These are phyloP conservation scores for Tephrocybe sp. DNA, from an alignment of 768 basidiomycete genomes.

Conservation along the genomic window DNA sequence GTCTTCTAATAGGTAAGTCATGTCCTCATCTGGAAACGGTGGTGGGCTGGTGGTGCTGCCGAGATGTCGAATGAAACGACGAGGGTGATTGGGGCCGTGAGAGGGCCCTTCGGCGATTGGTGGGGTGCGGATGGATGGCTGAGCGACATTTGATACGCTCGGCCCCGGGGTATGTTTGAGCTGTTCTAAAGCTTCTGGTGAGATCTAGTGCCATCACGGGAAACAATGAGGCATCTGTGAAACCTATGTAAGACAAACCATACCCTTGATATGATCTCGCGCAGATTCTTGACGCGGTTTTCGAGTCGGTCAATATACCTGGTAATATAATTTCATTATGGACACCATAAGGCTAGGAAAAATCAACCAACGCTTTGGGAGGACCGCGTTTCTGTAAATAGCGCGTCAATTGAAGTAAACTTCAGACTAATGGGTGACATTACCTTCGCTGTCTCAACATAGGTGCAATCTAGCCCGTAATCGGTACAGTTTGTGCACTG, in stretches of 20 bases:
- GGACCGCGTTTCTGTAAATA: constrained; percentile 49
- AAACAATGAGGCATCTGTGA: not conserved
- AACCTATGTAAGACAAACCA: not conserved
- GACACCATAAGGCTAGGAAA: not conserved
- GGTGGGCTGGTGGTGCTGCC: not conserved
- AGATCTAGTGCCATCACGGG: constrained; percentile 40
- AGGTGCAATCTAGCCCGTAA: constrained; percentile 62
- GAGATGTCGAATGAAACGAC: constrained; percentile 11
- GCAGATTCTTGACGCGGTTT: constrained; percentile 55
- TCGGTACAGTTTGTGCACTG: constrained; percentile 68
- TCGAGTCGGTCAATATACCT: constrained; percentile 61
- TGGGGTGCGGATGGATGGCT: not conserved
- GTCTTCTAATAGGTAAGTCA: constrained; percentile 32
- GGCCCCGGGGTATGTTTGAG: constrained; percentile 5
- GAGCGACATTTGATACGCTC: not conserved
- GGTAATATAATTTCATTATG: not conserved
- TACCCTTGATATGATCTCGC: constrained; percentile 46
- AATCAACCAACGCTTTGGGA: constrained; percentile 48
- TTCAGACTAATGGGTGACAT: constrained; percentile 8
- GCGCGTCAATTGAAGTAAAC: not conserved
- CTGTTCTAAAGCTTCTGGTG: constrained; percentile 34
- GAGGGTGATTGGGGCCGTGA: constrained; percentile 1
- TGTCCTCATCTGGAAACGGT: constrained; percentile 26
- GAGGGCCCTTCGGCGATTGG: not conserved
- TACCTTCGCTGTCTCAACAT: constrained; percentile 70